Base-by-base conservation (phyloP, 495 filamentous ascomycete genomes). In the Chaetomidium leptoderma region DNA sequence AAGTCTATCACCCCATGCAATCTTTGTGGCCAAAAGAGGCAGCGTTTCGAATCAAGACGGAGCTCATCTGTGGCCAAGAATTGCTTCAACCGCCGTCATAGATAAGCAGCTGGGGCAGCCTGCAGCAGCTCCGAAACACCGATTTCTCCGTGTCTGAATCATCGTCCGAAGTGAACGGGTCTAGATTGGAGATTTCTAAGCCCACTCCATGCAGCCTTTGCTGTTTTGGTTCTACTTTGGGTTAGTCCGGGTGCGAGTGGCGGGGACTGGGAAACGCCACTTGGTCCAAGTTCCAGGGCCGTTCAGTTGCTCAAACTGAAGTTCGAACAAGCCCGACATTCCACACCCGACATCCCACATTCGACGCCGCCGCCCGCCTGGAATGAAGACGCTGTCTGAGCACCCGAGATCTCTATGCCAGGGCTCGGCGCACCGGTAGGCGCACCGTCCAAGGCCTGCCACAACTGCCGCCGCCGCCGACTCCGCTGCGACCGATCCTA, bases 401-500 rank as follows among this genome's bases (percentile, higher is more conserved):
- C 5, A 23, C 5, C 26, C 45, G 46, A n/a, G 14, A 26, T 36
- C 45, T 58, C 50, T 37, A 58, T 48, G 55, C 55, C 52, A 35
- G 44, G 23, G 29, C 39, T 14, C 14, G 39, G 17, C 10, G 27
- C 17, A 16, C 35, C 30, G 21, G 47, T 44, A 58, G 35, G 48
- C 11, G 44, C 26, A 59, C 33, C 9, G 46, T 55, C 37, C 21
- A 58, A 53, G 36, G 40, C 49, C 17, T 70, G 68, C 60, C 54
- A 69, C 62, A 70, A 70, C 60, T 69, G 81, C 58, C 80, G 80
- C 5, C 73, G 70, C 2, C 76, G 77, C 55, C 76, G 78, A 21
- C 72, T 79, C 10, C 76, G 79, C 46, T 84, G 81, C 60, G 81
- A 84, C 56, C 72, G 72, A 32, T 78, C 78, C 1, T 62, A 72